A percentile compares a stretch with the other conserved stretches of the same genome.
phyloP scores from a whole-genome alignment of 805 yeast genomes.

The Danielia reshetovae region DNA sequence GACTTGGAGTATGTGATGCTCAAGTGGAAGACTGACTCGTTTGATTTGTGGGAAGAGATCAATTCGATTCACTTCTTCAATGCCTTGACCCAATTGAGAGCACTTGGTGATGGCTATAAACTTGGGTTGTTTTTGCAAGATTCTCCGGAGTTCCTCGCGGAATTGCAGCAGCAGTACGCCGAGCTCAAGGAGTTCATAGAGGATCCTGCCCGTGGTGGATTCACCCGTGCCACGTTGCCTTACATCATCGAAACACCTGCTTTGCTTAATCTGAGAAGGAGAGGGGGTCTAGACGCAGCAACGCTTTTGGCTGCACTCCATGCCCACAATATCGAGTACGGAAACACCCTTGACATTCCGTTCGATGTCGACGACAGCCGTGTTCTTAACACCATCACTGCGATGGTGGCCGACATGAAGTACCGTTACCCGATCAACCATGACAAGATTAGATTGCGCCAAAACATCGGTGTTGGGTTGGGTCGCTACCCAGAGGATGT shows the following conservation, averaged over 20 bases:
- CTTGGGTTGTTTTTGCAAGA: constrained; percentile 28
- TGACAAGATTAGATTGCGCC: constrained; percentile 31
- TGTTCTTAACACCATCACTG: constrained; percentile 59
- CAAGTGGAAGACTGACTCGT: constrained; percentile 65
- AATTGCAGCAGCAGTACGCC: constrained; percentile 27
- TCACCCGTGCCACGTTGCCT: constrained; percentile 31
- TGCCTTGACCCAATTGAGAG: constrained; percentile 65
- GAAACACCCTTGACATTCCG: constrained; percentile 44
- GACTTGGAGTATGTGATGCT: constrained; percentile 63
- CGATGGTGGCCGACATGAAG: constrained; percentile 65
- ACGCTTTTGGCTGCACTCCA: constrained; percentile 52
- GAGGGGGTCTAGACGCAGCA: constrained; percentile 81
- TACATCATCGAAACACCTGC: constrained; percentile 70
- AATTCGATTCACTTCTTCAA: constrained; percentile 77
- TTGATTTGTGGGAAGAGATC: constrained; percentile 93
- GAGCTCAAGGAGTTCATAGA: constrained; percentile 37
- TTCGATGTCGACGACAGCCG: constrained; percentile 56
- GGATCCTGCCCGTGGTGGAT: constrained; percentile 36
- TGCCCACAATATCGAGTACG: constrained; percentile 40
- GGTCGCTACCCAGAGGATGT: constrained; percentile 94
- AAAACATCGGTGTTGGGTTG: constrained; percentile 54
- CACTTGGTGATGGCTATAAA: constrained; percentile 54
- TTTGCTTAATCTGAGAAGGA: constrained; percentile 30
- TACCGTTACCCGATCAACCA: constrained; percentile 75
- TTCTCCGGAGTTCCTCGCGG: constrained; percentile 22